A percentile compares a stretch with the other conserved stretches of the same genome.
phyloP scores from a whole-genome alignment of 345 rosid species.

The Salix viminalis region DNA sequence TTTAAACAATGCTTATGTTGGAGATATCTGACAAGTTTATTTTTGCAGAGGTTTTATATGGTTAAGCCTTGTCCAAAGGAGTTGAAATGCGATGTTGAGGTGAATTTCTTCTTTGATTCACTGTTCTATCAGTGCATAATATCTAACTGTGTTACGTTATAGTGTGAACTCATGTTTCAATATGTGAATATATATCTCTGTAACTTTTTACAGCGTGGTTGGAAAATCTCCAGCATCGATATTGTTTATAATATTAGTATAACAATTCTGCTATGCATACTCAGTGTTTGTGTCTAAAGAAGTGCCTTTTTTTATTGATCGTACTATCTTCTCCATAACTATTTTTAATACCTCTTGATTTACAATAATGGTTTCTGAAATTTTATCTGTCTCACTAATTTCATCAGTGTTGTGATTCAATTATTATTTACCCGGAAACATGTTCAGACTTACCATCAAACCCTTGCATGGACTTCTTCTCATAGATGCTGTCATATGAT shows the following conservation, averaged over 20 bases:
- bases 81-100: constrained; percentile 89
- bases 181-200: neutral
- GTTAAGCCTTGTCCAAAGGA: constrained; percentile 94
- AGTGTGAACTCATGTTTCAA: neutral
- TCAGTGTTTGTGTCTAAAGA: neutral
- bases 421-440: neutral
- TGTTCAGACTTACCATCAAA: neutral
- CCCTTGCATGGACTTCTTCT: neutral
- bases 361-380: neutral
- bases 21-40: constrained; percentile 13
- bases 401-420: too few species aligned
- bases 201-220: neutral
- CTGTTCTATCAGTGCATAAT: neutral
- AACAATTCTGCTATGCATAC: neutral
- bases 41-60: constrained; percentile 71
- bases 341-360: neutral
- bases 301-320: neutral
- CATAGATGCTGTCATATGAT: neutral
- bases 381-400: too few species aligned
- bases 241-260: neutral
- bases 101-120: constrained; percentile 31
- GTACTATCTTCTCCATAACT: neutral
- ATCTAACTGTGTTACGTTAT: neutral
- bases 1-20: neutral
- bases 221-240: neutral